A percentile compares a stretch with the other conserved stretches of the same genome.
phyloP scores from a whole-genome alignment of 257 asterid genomes.

The Primulina huaijiensis region DNA sequence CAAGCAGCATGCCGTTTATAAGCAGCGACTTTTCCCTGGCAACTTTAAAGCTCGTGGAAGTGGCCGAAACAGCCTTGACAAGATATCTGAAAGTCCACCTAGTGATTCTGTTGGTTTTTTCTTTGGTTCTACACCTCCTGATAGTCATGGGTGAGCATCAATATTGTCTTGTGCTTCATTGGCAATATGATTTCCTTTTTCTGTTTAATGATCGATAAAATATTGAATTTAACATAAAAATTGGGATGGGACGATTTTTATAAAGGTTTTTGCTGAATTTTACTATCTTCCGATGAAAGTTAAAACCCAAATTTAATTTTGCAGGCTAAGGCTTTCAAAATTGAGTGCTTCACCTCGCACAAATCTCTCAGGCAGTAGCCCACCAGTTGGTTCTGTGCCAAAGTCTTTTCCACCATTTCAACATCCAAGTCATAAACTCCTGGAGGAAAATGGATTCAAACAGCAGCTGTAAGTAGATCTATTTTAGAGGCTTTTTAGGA shows the following conservation, averaged over 20 bases:
- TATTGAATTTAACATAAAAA: neutral
- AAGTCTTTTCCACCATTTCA: constrained; percentile 80
- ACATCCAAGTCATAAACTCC: constrained; percentile 90
- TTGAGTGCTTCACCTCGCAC: constrained; percentile 78
- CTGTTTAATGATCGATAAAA: constrained; percentile 19
- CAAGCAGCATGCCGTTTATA: constrained; percentile 53
- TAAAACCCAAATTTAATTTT: constrained; percentile 27
- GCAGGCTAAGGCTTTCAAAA: constrained; percentile 58
- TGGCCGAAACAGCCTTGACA: constrained; percentile 42
- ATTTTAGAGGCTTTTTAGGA: constrained; percentile 16
- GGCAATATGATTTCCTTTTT: constrained; percentile 6
- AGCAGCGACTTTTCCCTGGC: constrained; percentile 63
- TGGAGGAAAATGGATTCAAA: constrained; percentile 88
- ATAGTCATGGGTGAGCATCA: constrained; percentile 62
- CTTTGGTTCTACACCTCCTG: constrained; percentile 91
- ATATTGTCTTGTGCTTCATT: constrained; percentile 14
- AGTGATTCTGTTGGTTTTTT: constrained; percentile 81
- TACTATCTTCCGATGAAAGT: neutral
- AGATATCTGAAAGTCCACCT: constrained; percentile 70
- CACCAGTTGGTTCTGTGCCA: constrained; percentile 82
- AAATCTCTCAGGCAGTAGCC: constrained; percentile 56
- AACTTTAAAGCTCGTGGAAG: constrained; percentile 49
- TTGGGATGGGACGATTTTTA: constrained; percentile 10
- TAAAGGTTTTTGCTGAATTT: constrained; percentile 1
- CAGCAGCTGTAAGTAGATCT: constrained; percentile 76